Conservation (phyloP, 345 rosid species). For the Garcia nutans region DNA sequence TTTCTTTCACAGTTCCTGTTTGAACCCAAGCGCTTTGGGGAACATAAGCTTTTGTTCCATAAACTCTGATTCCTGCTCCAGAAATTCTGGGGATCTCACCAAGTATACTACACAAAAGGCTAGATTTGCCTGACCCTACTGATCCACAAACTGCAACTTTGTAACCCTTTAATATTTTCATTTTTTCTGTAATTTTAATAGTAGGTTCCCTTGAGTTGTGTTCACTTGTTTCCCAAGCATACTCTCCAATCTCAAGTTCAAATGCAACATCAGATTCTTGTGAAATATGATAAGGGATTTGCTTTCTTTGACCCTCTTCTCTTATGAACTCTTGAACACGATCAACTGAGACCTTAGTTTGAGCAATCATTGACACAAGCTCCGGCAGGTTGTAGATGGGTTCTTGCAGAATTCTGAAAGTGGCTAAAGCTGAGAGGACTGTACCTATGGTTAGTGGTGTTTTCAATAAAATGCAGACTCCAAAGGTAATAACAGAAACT, state of each 20-base stretch:
- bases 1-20: slow-evolving; percentile 66
- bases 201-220: too few relatives aligned
- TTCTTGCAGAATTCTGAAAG: slow-evolving; percentile 59
- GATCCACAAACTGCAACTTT: slow-evolving; percentile 73
- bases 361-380: slow-evolving; percentile 56
- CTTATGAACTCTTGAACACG: slow-evolving; percentile 41
- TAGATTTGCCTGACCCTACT: slow-evolving; percentile 75
- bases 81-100: slow-evolving; percentile 71
- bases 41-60: slow-evolving; percentile 65
- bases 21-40: slow-evolving; percentile 86
- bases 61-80: slow-evolving; percentile 47
- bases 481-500: slow-evolving; percentile 52
- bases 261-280: slow-evolving; percentile 27
- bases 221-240: slow-evolving; percentile 42
- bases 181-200: slow-evolving; percentile 33
- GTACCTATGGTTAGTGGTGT: slow-evolving; percentile 46
- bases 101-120: slow-evolving; percentile 62
- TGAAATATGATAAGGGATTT: slow-evolving; percentile 11
- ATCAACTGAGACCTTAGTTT: slow-evolving; percentile 54
- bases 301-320: slow-evolving; percentile 48
- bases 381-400: slow-evolving; percentile 63
- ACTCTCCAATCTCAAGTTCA: slow-evolving; percentile 45
- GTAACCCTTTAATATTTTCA: slow-evolving; percentile 43
- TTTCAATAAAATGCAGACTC: slow-evolving; percentile 45
- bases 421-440: slow-evolving; percentile 61